These are phyloP conservation scores for Starmerella bombicola DNA, from an alignment of 805 yeast genomes.

Conservation along the genomic window DNA sequence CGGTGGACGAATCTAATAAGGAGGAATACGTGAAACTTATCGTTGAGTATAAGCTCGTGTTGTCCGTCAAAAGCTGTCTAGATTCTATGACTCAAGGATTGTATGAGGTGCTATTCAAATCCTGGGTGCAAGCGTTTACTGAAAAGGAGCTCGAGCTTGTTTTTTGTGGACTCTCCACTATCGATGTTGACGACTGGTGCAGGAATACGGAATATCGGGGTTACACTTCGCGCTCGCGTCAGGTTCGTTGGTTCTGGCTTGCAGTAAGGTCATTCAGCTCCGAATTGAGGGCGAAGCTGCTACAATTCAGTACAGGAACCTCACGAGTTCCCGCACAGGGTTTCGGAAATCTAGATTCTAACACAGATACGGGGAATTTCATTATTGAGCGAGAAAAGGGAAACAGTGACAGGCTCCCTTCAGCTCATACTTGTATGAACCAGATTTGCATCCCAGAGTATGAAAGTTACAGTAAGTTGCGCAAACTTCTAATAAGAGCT, in stretches of 20 bases:
- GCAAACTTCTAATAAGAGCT: slow-evolving; percentile 70
- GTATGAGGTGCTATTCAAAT: slow-evolving; percentile 77
- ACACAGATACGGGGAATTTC: slow-evolving; percentile 73
- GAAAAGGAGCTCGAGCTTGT: slow-evolving; percentile 90
- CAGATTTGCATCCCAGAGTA: slow-evolving; percentile 90
- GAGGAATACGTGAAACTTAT: slow-evolving; percentile 75
- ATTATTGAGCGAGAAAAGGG: slow-evolving; percentile 86
- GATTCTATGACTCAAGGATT: slow-evolving; percentile 72
- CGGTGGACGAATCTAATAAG: slow-evolving; percentile 84
- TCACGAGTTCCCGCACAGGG: slow-evolving; percentile 93
- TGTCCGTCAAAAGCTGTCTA: slow-evolving; percentile 78
- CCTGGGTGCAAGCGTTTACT: slow-evolving; percentile 73
- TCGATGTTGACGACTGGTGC: slow-evolving; percentile 93
- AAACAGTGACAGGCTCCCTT: slow-evolving; percentile 71
- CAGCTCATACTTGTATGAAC: slow-evolving; percentile 94
- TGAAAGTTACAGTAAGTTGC: slow-evolving; percentile 71
- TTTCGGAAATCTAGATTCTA: slow-evolving; percentile 78
- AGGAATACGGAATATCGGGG: slow-evolving; percentile 67
- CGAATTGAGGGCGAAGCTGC: slow-evolving; percentile 84
- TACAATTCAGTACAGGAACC: slow-evolving; percentile 96
- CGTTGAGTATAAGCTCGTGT: slow-evolving; percentile 74
- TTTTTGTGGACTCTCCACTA: slow-evolving; percentile 90
- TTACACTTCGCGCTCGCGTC: slow-evolving; percentile 70
- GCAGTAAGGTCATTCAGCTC: slow-evolving; percentile 88
- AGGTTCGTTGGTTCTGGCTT: slow-evolving; percentile 95